phyloP scores from a whole-genome alignment of 306 rosid genomes.

The Herpetospermum pedunculosum region DNA sequence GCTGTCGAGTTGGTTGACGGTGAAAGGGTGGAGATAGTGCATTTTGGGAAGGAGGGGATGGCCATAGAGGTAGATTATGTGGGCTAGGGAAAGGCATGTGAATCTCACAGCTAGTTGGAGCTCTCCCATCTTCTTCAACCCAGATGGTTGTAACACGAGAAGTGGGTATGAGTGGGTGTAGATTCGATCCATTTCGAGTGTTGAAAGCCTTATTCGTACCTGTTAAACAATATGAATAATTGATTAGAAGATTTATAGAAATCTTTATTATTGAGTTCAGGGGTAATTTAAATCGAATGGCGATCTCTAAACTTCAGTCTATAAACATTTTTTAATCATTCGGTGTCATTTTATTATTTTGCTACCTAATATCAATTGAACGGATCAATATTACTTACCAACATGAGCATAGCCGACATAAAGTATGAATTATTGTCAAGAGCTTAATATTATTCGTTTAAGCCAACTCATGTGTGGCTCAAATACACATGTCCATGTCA shows the following conservation, averaged over 20 bases:
- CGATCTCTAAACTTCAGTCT: too few species aligned
- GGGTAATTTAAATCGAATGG: too few species aligned
- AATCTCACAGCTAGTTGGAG: constrained; percentile 62
- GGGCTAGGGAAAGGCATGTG: constrained; percentile 57
- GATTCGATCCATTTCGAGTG: constrained; percentile 71
- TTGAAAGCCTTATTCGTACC: constrained; percentile 56
- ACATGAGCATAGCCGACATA: too few species aligned
- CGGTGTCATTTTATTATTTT: too few species aligned
- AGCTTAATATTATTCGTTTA: too few species aligned
- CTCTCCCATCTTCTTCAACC: constrained; percentile 78
- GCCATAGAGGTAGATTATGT: constrained; percentile 62
- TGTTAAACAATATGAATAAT: background rate
- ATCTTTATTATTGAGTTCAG: background rate
- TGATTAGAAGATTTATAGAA: background rate
- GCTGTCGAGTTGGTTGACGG: constrained; percentile 63
- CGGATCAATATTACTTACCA: too few species aligned
- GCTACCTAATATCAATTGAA: too few species aligned
- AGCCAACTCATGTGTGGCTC: too few species aligned
- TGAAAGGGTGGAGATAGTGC: constrained; percentile 83
- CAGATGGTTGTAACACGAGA: constrained; percentile 40
- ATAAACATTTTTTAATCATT: too few species aligned
- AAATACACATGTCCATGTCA: too few species aligned
- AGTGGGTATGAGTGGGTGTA: constrained; percentile 65
- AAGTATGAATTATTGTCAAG: too few species aligned
- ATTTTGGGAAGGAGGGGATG: constrained; percentile 66